These are phyloP conservation scores for Narthecium ossifragum DNA, from an alignment of 106 monocot genomes.

Conservation along the genomic window DNA sequence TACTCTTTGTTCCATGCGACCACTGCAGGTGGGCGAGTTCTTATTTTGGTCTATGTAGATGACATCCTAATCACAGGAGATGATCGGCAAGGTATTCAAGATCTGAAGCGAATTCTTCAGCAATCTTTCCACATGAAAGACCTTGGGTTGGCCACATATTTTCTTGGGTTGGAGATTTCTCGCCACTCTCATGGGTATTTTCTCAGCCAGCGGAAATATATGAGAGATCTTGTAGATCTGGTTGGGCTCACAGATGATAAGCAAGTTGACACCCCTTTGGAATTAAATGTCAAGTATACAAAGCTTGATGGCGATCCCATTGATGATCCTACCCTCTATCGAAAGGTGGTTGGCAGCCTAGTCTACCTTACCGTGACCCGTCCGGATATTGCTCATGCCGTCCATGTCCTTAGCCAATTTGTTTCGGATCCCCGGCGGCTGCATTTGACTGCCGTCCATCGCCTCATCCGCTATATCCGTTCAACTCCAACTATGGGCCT, in stretches of 20 bases:
- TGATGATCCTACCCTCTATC: slow-evolving; percentile 13
- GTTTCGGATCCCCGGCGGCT: slow-evolving; percentile 2
- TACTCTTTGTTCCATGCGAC: slow-evolving; percentile 5
- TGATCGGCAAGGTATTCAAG: slow-evolving; percentile 4
- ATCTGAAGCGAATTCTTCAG: slow-evolving; percentile 6
- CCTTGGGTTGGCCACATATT: slow-evolving; percentile 22
- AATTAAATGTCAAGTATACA: not conserved
- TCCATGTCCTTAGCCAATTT: slow-evolving; percentile 25
- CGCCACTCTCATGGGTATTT: slow-evolving; percentile 1
- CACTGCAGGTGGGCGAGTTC: not conserved
- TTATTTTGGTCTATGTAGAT: slow-evolving; percentile 22
- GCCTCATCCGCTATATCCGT: slow-evolving; percentile 15
- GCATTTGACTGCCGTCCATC: slow-evolving; percentile 14
- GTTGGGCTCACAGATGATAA: slow-evolving; percentile 5
- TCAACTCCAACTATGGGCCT: slow-evolving; percentile 8
- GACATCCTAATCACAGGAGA: slow-evolving; percentile 23
- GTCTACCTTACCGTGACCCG: slow-evolving; percentile 19
- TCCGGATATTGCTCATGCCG: slow-evolving; percentile 18
- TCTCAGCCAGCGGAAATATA: slow-evolving; percentile 23
- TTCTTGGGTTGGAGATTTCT: slow-evolving; percentile 14
- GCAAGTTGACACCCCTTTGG: slow-evolving; percentile 6
- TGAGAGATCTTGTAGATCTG: not conserved
- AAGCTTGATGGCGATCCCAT: slow-evolving; percentile 3
- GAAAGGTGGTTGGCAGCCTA: slow-evolving; percentile 12
- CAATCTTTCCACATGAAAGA: slow-evolving; percentile 22